Conservation (phyloP, 2,329 filamentous ascomycete species). For the Sporothrix pseudoabietina region DNA sequence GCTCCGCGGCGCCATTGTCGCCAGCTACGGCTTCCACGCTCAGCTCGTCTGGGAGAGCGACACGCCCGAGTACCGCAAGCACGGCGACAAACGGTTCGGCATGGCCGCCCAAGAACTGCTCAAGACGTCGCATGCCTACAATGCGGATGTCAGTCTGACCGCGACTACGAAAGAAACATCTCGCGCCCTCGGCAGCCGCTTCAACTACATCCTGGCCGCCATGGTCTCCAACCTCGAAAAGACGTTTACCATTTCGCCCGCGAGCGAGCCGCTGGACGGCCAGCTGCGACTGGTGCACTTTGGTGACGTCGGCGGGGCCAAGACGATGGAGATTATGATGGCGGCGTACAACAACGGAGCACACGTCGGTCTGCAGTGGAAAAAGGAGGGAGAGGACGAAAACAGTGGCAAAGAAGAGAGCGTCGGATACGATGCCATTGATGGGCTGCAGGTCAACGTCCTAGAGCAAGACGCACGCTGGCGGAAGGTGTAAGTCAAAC, state of each 20-base stretch:
- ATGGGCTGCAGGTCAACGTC: slow-evolving; percentile 67
- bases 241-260: slow-evolving; percentile 79
- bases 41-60: slow-evolving; percentile 89
- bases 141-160: slow-evolving; percentile 43
- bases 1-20: slow-evolving; percentile 75
- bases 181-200: slow-evolving; percentile 43
- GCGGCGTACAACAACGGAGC: slow-evolving; percentile 60
- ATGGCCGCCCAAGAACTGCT: slow-evolving; percentile 81
- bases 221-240: slow-evolving; percentile 81
- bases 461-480: slow-evolving; percentile 70
- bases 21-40: slow-evolving; percentile 88
- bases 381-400: slow-evolving; percentile 43
- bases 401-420: slow-evolving; percentile 50
- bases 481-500: slow-evolving; percentile 65
- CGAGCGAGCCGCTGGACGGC: slow-evolving; percentile 69
- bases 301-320: slow-evolving; percentile 63
- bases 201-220: slow-evolving; percentile 76
- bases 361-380: slow-evolving; percentile 56
- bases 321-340: slow-evolving; percentile 77
- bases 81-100: slow-evolving; percentile 76
- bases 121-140: slow-evolving; percentile 55
- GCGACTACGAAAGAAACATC: slow-evolving; percentile 37
- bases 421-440: slow-evolving; percentile 72
- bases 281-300: slow-evolving; percentile 74
- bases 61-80: slow-evolving; percentile 74